Evolutionary conservation across 352 stramenopile genomes (phyloP).

Genomic region (Stephanocyclus meneghinianus): DNA sequence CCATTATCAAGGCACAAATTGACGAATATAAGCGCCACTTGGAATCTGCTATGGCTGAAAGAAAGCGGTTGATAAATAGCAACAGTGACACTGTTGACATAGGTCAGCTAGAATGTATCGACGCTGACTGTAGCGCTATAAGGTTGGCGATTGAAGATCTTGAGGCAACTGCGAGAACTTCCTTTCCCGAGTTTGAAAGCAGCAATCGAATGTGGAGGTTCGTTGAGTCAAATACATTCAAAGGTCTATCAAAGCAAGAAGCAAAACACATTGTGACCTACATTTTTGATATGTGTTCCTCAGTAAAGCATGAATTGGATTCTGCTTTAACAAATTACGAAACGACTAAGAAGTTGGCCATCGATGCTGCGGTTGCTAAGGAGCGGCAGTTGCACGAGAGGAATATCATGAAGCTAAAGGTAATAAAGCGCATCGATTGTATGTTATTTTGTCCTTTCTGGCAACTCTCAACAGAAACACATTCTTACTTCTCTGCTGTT

Average conservation of each 20-base stretch:
- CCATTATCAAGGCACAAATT: constrained; percentile 52
- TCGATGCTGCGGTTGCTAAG: constrained; percentile 42
- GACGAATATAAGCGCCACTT: constrained; percentile 45
- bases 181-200: constrained; percentile 25
- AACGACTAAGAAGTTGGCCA: constrained; percentile 17
- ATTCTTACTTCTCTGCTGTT: background rate
- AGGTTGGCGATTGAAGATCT: constrained; percentile 37
- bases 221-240: constrained; percentile 45
- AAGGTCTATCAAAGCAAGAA: constrained; percentile 48
- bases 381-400: constrained; percentile 44
- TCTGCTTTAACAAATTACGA: constrained; percentile 25
- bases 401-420: constrained; percentile 51
- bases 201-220: constrained; percentile 26
- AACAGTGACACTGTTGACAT: constrained; percentile 19
- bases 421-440: background rate
- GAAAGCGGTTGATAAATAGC: constrained; percentile 34
- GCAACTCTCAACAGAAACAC: background rate
- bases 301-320: constrained; percentile 42
- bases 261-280: constrained; percentile 51
- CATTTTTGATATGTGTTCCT: constrained; percentile 50
- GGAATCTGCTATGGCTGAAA: constrained; percentile 35
- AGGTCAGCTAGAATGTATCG: constrained; percentile 33
- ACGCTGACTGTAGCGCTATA: constrained; percentile 21
- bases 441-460: background rate
- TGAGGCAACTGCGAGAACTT: constrained; percentile 36